Base-by-base conservation (phyloP, 2,329 filamentous ascomycete genomes). In the Aspergillus sp. region DNA sequence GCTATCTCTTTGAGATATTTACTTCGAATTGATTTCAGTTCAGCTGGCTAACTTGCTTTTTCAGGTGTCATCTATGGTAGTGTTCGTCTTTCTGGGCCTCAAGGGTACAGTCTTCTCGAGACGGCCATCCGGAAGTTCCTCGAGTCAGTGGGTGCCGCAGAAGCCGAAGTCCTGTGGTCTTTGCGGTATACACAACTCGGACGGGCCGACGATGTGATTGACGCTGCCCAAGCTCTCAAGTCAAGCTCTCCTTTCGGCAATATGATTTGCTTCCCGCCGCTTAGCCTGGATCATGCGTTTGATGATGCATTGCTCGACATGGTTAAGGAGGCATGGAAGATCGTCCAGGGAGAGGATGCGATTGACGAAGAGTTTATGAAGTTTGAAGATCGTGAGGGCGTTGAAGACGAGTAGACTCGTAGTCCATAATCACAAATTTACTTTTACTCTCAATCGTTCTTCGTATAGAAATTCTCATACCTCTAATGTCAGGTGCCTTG, bases 341-440 rank as follows among this genome's bases (percentile, higher is more conserved):
- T 74, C 43, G 75, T 90, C 3, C 72, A 80, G 55, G 79, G 77
- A 7, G 69, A 72, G 1, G 74, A 77, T 4, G 71, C 65, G 1
- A 71, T 71, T 15, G 72, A 73, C 15, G 70, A 72, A 15, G 65
- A 78, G 41, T 96, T 93, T 59, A 83, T 96, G 79, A 74, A 78
- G 17, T 95, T 95, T 64, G 79, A 84, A 43, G 86, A 93, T 50
- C 78, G 88, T 20, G 84, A 90, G 61, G 77, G 75, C 12, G 72
- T 72, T 23, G 73, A 69, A 50, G 79, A 79, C 27, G 82, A 86
- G 49, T 47, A 53, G 48, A 55, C 13, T 33, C 9, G 41, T 19
- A 37, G 17, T 39, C 4, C 37, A 17, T 39, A 22, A 20, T 39
- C 19, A 12, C 7, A 20, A 39, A 12, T 10, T 10, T 27, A 27